A percentile compares a stretch with the other conserved stretches of the same genome.
Evolutionary conservation across 495 filamentous ascomycete species (phyloP).

Genomic region (Evansstolkia leycettana): DNA sequence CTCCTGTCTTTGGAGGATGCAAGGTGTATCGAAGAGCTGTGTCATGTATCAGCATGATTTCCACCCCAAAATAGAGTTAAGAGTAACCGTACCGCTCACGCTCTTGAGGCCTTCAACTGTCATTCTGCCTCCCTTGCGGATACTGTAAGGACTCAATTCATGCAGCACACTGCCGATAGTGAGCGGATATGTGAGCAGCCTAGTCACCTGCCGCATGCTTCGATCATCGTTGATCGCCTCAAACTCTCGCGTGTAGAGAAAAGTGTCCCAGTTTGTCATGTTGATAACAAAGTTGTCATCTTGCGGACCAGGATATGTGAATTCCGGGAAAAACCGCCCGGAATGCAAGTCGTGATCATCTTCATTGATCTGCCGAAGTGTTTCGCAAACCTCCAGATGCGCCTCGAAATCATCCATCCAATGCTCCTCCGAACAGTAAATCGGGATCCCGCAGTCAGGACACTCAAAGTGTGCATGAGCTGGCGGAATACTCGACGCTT

Average conservation of each 20-base stretch:
- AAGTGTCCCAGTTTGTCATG: constrained; percentile 98
- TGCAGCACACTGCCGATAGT: constrained; percentile 86
- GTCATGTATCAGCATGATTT: constrained; percentile 6
- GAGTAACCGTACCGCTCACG: constrained; percentile 60
- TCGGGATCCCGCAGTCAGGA: constrained; percentile 88
- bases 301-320: constrained; percentile 77
- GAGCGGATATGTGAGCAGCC: constrained; percentile 83
- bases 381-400: constrained; percentile 87
- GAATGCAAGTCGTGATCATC: constrained; percentile 92
- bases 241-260: constrained; percentile 80
- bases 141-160: constrained; percentile 82
- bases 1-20: constrained; percentile 73
- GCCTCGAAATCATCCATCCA: constrained; percentile 90
- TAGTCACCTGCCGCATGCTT: constrained; percentile 79
- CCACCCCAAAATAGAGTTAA: background rate
- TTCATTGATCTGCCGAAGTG: constrained; percentile 83
- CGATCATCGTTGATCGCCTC: constrained; percentile 79
- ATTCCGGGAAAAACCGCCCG: constrained; percentile 86
- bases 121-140: constrained; percentile 57
- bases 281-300: constrained; percentile 87
- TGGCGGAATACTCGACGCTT: constrained; percentile 42
- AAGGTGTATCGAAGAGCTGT: constrained; percentile 83
- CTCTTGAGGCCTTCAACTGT: constrained; percentile 85
- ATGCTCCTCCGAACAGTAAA: constrained; percentile 86
- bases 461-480: constrained; percentile 86